These are phyloP conservation scores for Termitomyces bulborhizus DNA, from an alignment of 768 basidiomycete genomes.

Conservation along the genomic window DNA sequence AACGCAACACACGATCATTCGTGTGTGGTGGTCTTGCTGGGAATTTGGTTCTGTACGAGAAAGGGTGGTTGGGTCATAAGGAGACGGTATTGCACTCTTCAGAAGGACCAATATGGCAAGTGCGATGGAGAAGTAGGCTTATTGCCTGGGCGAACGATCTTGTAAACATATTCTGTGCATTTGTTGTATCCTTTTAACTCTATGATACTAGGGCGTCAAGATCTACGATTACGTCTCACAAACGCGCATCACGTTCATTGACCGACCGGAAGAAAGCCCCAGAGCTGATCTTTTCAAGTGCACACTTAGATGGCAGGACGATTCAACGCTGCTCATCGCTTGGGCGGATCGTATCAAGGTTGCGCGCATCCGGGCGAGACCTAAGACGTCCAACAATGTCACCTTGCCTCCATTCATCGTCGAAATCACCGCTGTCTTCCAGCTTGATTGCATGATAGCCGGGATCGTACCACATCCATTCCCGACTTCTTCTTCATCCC, in stretches of 20 bases:
- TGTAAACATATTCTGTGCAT: conserved; percentile 34
- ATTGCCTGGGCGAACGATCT: conserved; percentile 97
- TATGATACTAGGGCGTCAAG: conserved; percentile 71
- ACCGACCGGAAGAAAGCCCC: conserved; percentile 75
- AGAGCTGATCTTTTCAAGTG: conserved; percentile 95
- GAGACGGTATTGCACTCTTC: conserved; percentile 75
- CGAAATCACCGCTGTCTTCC: conserved; percentile 88
- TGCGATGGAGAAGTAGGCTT: conserved; percentile 77
- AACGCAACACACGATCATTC: conserved; percentile 68
- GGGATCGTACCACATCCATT: conserved; percentile 79
- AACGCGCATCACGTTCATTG: conserved; percentile 78
- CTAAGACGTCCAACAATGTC: conserved; percentile 36
- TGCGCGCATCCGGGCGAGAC: conserved; percentile 66
- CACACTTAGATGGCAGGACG: conserved; percentile 88
- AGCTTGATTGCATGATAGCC: conserved; percentile 92
- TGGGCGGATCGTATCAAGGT: conserved; percentile 96
- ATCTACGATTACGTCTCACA: conserved; percentile 82
- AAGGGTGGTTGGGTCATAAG: conserved; percentile 95
- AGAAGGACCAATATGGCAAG: conserved; percentile 94
- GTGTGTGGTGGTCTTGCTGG: conserved; percentile 93
- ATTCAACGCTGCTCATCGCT: conserved; percentile 80
- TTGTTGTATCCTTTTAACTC: neutral
- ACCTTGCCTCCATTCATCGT: conserved; percentile 57
- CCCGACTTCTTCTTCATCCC: conserved; percentile 20
- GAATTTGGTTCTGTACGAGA: conserved; percentile 80